Percentiles rank a stretch among this genome's conserved stretches.
These are phyloP conservation scores for Mentha longifolia DNA, from an alignment of 257 asterid genomes.

Conservation along the genomic window DNA sequence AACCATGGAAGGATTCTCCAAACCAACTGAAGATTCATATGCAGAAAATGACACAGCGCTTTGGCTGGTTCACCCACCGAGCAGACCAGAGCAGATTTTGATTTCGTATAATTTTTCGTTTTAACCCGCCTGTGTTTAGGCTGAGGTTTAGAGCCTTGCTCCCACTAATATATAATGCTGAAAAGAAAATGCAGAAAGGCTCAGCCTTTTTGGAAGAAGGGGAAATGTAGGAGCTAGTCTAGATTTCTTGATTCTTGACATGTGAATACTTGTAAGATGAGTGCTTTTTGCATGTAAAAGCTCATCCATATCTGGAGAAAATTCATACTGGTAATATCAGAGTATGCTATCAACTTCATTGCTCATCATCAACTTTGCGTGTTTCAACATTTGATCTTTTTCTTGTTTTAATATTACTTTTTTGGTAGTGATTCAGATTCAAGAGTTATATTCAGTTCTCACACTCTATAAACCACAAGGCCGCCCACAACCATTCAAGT, in stretches of 20 bases:
- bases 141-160: conserved; percentile 33
- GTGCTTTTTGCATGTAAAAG: conserved; percentile 20
- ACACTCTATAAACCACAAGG: no score
- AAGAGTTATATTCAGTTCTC: no score
- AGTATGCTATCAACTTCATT: conserved; percentile 14
- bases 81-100: conserved; percentile 15
- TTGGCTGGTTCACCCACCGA: conserved; percentile 13
- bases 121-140: conserved; percentile 30
- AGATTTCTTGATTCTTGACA: conserved; percentile 15
- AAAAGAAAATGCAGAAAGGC: conserved; percentile 15
- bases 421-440: no score
- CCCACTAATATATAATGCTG: conserved; percentile 14
- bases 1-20: conserved; percentile 80
- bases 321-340: conserved; percentile 3
- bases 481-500: no score
- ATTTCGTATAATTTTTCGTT: conserved; percentile 1
- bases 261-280: conserved; percentile 32
- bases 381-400: no score
- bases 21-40: conserved; percentile 63
- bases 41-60: conserved; percentile 17
- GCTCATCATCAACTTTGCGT: no score
- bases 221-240: conserved; percentile 9
- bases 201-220: conserved; percentile 15
- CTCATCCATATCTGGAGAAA: conserved; percentile 28
- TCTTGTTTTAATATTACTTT: no score